These are phyloP conservation scores for Panicum virgatum DNA, from an alignment of 202 grass and related monocot species.

Conservation along the genomic window DNA sequence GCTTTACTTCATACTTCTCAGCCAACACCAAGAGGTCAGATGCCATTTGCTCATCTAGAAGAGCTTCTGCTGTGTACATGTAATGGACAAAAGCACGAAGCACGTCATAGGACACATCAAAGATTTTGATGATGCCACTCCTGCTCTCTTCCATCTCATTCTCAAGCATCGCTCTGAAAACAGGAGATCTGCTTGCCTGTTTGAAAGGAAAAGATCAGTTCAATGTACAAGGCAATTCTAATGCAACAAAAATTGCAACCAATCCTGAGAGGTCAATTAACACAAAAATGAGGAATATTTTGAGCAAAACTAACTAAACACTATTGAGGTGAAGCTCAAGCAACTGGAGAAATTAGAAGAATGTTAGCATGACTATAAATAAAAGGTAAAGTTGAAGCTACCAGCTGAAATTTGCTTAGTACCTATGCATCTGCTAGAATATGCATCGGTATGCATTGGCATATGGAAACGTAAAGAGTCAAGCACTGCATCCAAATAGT, in stretches of 20 bases:
- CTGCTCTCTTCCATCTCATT: constrained; percentile 98
- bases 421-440: background rate
- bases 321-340: background rate
- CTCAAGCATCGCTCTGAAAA: constrained; percentile 96
- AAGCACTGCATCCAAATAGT: no score
- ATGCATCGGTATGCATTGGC: background rate
- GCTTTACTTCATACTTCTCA: constrained; percentile 93
- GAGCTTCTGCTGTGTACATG: constrained; percentile 77
- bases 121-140: constrained; percentile 87
- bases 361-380: background rate
- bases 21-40: constrained; percentile 79
- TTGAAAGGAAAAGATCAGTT: background rate
- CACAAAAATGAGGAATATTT: background rate
- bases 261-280: background rate
- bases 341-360: background rate
- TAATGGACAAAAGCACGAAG: constrained; percentile 82
- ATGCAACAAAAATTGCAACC: background rate
- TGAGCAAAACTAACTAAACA: background rate
- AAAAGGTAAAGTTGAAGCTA: background rate
- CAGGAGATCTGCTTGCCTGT: constrained; percentile 89
- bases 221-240: background rate
- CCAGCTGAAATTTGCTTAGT: no score
- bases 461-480: background rate
- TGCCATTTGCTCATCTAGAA: constrained; percentile 76
- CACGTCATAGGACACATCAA: constrained; percentile 69